phyloP scores from a whole-genome alignment of 2,329 filamentous ascomycete species.

The Pseudocercospora macadamiae region DNA sequence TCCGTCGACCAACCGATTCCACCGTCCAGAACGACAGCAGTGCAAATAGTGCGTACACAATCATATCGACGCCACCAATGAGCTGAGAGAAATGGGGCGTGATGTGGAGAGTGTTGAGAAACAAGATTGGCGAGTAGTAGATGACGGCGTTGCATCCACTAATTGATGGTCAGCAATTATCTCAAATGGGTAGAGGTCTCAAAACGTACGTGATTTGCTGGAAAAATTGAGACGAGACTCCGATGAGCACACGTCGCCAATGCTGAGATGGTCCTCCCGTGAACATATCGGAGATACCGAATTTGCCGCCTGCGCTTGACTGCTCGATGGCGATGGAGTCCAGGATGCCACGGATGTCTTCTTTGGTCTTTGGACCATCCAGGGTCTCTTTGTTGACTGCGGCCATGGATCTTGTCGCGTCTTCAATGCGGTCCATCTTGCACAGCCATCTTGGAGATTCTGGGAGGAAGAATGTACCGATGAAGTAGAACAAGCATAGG shows the following conservation, averaged over 20 bases:
- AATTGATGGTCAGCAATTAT: neutral
- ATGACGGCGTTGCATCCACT: conserved; percentile 30
- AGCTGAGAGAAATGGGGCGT: conserved; percentile 44
- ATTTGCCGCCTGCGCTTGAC: neutral
- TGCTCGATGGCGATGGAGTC: conserved; percentile 9
- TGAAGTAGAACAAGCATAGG: conserved; percentile 7
- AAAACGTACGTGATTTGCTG: conserved; percentile 3
- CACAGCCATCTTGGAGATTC: conserved; percentile 5
- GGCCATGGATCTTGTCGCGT: conserved; percentile 3
- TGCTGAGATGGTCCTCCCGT: conserved; percentile 6
- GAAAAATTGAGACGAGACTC: conserved; percentile 6
- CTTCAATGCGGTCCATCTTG: conserved; percentile 10
- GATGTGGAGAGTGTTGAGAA: conserved; percentile 54
- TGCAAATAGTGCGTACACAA: conserved; percentile 52
- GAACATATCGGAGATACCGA: conserved; percentile 3
- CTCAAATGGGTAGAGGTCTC: neutral
- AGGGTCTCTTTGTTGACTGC: conserved; percentile 6
- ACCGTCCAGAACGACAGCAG: conserved; percentile 45
- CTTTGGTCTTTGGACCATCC: conserved; percentile 5
- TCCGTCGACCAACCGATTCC: conserved; percentile 59
- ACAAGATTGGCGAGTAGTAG: conserved; percentile 45
- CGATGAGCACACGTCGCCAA: conserved; percentile 2
- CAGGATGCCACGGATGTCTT: conserved; percentile 9
- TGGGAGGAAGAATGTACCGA: conserved; percentile 9
- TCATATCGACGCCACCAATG: conserved; percentile 55